Conservation (phyloP, 805 yeast genomes). For the Candida berthetii region DNA sequence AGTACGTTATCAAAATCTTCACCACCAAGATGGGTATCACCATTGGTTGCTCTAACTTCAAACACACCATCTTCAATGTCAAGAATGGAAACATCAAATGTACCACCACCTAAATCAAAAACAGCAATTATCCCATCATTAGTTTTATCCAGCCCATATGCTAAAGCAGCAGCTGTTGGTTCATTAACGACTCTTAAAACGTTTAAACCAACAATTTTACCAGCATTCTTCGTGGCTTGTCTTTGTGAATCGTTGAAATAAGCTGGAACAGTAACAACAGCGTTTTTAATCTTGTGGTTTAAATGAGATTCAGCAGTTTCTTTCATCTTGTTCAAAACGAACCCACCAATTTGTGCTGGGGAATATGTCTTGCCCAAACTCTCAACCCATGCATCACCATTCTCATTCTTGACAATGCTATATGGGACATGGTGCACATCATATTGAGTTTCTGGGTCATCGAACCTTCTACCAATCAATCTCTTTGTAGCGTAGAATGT, state of each 20-base stretch:
- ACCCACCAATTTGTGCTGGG: constrained; percentile 70
- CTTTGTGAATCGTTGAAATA: constrained; percentile 78
- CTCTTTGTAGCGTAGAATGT: constrained; percentile 82
- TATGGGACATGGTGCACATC: constrained; percentile 62
- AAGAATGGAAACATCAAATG: constrained; percentile 70
- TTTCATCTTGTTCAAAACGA: constrained; percentile 57
- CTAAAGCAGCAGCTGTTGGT: constrained; percentile 83
- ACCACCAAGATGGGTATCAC: constrained; percentile 79
- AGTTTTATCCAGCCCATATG: constrained; percentile 63
- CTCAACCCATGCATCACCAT: constrained; percentile 66
- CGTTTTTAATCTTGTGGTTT: constrained; percentile 44
- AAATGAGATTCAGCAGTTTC: constrained; percentile 50
- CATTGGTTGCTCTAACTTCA: constrained; percentile 78
- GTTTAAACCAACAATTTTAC: constrained; percentile 63
- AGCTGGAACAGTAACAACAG: constrained; percentile 81
- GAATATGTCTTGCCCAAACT: constrained; percentile 39
- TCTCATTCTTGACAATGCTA: constrained; percentile 46
- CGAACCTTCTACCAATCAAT: constrained; percentile 66
- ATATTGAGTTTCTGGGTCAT: constrained; percentile 63
- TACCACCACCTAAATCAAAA: constrained; percentile 79
- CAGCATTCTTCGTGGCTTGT: constrained; percentile 76
- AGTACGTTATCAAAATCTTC: constrained; percentile 72
- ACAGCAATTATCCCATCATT: constrained; percentile 34
- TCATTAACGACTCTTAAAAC: constrained; percentile 73
- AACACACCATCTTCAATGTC: constrained; percentile 77